These are phyloP conservation scores for Ganoderma resinaceum DNA, from an alignment of 1,284 basidiomycete genomes.

Conservation along the genomic window DNA sequence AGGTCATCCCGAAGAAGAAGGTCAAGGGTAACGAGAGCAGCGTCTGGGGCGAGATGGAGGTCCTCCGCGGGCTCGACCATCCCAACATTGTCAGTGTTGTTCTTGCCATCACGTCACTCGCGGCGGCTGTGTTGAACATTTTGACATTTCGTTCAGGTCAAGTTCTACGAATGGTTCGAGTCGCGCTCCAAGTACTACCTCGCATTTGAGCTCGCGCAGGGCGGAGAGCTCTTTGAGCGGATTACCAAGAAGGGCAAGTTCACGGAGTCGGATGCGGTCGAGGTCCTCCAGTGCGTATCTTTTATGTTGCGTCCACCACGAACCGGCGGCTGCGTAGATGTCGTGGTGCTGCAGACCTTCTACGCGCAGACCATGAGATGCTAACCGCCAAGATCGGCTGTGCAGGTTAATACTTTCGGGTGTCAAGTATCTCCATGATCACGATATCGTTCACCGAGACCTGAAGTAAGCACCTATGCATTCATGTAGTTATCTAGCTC, in stretches of 20 bases:
- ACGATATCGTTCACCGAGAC: constrained; percentile 93
- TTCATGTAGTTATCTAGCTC: background rate
- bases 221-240: constrained; percentile 90
- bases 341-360: background rate
- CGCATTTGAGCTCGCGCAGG: constrained; percentile 89
- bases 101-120: constrained; percentile 15
- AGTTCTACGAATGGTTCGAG: constrained; percentile 94
- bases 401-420: constrained; percentile 78
- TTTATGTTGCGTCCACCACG: background rate
- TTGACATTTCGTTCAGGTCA: constrained; percentile 62
- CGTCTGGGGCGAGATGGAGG: constrained; percentile 92
- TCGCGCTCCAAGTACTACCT: constrained; percentile 91
- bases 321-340: background rate
- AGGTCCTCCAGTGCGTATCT: constrained; percentile 65
- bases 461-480: constrained; percentile 65
- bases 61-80: constrained; percentile 86
- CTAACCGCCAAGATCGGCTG: background rate
- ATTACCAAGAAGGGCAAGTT: constrained; percentile 87
- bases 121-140: constrained; percentile 7
- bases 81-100: constrained; percentile 80
- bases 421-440: constrained; percentile 83
- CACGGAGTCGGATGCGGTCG: constrained; percentile 86
- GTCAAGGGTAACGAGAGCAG: constrained; percentile 87
- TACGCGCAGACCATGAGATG: background rate
- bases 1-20: constrained; percentile 91